Evolutionary conservation across 768 basidiomycete genomes (phyloP).

Genomic region (Melanogaster broomeanus): DNA sequence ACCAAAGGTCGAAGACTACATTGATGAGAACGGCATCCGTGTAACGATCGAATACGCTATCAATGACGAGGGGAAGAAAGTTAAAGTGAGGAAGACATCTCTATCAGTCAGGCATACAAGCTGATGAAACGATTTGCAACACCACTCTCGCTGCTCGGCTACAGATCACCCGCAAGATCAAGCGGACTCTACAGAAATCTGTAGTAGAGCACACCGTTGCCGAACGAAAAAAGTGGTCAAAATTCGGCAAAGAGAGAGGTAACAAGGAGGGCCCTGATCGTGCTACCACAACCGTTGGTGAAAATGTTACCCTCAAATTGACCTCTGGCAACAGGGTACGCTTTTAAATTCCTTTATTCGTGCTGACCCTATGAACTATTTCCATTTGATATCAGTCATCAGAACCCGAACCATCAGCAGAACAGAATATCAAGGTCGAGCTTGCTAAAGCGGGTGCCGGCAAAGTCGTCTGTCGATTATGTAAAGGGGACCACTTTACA

Average conservation of each 20-base stretch:
- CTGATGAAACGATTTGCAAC: not conserved
- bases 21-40: slow-evolving; percentile 85
- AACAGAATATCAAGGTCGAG: slow-evolving; percentile 65
- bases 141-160: not conserved
- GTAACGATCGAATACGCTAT: slow-evolving; percentile 80
- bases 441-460: slow-evolving; percentile 77
- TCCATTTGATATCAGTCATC: slow-evolving; percentile 39
- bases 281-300: slow-evolving; percentile 91
- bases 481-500: slow-evolving; percentile 97
- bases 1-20: slow-evolving; percentile 65
- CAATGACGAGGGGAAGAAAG: slow-evolving; percentile 93
- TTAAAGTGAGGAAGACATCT: slow-evolving; percentile 62
- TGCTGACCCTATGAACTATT: not conserved
- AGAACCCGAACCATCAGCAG: slow-evolving; percentile 68
- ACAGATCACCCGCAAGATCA: slow-evolving; percentile 85
- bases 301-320: slow-evolving; percentile 65
- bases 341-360: slow-evolving; percentile 1
- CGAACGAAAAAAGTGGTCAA: slow-evolving; percentile 89
- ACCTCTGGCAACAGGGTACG: slow-evolving; percentile 61
- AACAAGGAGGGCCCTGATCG: slow-evolving; percentile 87
- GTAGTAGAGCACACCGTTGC: slow-evolving; percentile 95
- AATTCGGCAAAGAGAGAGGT: slow-evolving; percentile 91
- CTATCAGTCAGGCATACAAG: not conserved
- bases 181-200: slow-evolving; percentile 84
- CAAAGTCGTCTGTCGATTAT: slow-evolving; percentile 89